A percentile compares a stretch with the other conserved stretches of the same genome.
Conservation (phyloP, 2,329 filamentous ascomycete genomes). For the Xylaria sp. region DNA sequence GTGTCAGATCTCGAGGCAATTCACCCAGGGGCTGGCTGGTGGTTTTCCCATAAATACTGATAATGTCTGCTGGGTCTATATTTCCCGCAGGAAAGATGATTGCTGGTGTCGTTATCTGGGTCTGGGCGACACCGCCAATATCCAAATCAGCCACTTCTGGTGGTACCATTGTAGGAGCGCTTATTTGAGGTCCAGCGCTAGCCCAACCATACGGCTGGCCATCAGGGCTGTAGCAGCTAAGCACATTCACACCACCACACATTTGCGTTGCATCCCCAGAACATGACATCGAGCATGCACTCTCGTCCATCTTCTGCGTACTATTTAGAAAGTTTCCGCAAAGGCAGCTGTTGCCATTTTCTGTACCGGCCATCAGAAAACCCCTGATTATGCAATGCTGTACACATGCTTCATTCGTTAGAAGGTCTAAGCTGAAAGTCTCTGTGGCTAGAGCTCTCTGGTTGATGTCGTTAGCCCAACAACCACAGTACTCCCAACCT, state of each 20-base stretch:
- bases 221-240: constrained; percentile 58
- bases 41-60: constrained; percentile 41
- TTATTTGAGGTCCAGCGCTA: constrained; percentile 46
- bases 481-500: constrained; percentile 49
- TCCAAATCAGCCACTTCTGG: constrained; percentile 44
- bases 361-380: constrained; percentile 60
- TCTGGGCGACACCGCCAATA: constrained; percentile 46
- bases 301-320: constrained; percentile 57
- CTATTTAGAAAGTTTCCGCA: constrained; percentile 57
- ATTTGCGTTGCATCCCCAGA: constrained; percentile 59
- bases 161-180: constrained; percentile 41
- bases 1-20: constrained; percentile 40
- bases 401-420: constrained; percentile 55
- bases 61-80: constrained; percentile 37
- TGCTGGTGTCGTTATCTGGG: constrained; percentile 42
- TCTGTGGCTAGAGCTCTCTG: constrained; percentile 44
- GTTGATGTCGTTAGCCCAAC: constrained; percentile 46
- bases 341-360: constrained; percentile 61
- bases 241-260: constrained; percentile 62
- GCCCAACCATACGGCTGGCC: constrained; percentile 52
- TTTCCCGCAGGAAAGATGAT: constrained; percentile 43
- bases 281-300: constrained; percentile 61
- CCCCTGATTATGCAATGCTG: constrained; percentile 59
- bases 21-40: constrained; percentile 44
- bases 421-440: constrained; percentile 32